Base-by-base conservation (phyloP, 1,284 basidiomycete species). In the Papiliotrema flavescens region DNA sequence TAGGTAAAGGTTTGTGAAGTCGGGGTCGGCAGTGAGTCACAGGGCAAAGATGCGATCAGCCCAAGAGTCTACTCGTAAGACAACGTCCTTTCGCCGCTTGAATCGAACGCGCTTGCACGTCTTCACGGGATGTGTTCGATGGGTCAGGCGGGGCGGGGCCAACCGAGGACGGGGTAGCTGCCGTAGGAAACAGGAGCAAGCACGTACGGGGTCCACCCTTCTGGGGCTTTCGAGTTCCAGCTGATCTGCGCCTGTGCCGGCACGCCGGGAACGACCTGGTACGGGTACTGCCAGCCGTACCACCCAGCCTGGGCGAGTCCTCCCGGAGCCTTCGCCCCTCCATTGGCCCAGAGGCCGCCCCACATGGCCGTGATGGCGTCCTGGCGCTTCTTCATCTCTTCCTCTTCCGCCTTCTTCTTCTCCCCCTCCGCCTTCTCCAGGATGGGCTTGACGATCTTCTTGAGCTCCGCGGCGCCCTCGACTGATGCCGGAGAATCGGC, bases 271-370 rank as follows among this genome's bases (percentile, higher is more conserved):
- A 62, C 56, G 20, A 39, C 39, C 13, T 50, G 34, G 28, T 63
- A 68, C 2, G 67, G 66, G 44, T 68, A 69, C 14, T 64, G 63
- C 60, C 60, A 68, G 0, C 62, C 65, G 36, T 47, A 44, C 52
- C 54, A 69, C 35, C 65, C 65, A 2, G 47, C 47, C 3, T 37
- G 39, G 7, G 53, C 57, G n/a, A 59, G 40, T 20, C 51, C 44
- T 7, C 11, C 43, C n/a, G 64, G 55, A 9, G 56, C 42, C n/a
- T 37, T 40, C 14, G 56, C 50, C 22, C 43, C 43, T 32, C 58
- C 45, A 51, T 67, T 64, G 17, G 62, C 57, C 69, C 69, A 71
- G 39, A 72, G 48, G 20, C 67, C 65, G 40, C 67, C 69, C 69
- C 70, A 69, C 65, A 67, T 69, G 9, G 57, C 58, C n/a, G 55